phyloP scores from a whole-genome alignment of 1,284 basidiomycete genomes.

The Leccinum fuscescens region DNA sequence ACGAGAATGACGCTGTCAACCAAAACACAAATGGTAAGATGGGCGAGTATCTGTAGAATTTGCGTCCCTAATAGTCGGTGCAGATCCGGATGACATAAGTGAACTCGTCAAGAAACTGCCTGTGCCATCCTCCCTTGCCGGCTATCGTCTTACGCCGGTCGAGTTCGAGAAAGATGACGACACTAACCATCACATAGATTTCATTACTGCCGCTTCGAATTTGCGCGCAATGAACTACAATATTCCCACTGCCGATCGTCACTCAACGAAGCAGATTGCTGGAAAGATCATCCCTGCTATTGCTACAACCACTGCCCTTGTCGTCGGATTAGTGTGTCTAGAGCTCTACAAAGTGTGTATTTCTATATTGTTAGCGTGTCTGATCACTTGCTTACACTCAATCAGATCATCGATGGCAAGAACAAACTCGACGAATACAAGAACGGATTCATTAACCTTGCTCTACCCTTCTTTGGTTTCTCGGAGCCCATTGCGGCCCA shows the following conservation, averaged over 20 bases:
- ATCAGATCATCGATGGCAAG: conserved; percentile 92
- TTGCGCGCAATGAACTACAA: conserved; percentile 95
- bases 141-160: conserved; percentile 91
- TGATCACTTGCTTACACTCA: conserved; percentile 3
- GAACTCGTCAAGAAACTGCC: conserved; percentile 71
- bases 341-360: conserved; percentile 89
- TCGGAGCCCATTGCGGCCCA: conserved; percentile 95
- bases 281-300: conserved; percentile 99
- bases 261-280: conserved; percentile 97
- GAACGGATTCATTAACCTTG: conserved; percentile 98
- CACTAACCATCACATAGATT: conserved; percentile 97
- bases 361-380: not conserved
- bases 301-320: conserved; percentile 95
- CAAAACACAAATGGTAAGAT: conserved; percentile 45
- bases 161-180: conserved; percentile 99
- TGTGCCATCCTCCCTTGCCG: conserved; percentile 86
- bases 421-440: conserved; percentile 92
- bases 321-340: conserved; percentile 93
- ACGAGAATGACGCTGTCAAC: conserved; percentile 85
- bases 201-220: conserved; percentile 98
- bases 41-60: conserved; percentile 3
- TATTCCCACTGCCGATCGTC: conserved; percentile 86
- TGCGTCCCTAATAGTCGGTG: conserved; percentile 8
- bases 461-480: conserved; percentile 98
- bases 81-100: conserved; percentile 55